Percentiles rank a stretch among this genome's conserved stretches.
phyloP scores from a whole-genome alignment of 495 filamentous ascomycete genomes.

The Tuber microsphaerosporum region DNA sequence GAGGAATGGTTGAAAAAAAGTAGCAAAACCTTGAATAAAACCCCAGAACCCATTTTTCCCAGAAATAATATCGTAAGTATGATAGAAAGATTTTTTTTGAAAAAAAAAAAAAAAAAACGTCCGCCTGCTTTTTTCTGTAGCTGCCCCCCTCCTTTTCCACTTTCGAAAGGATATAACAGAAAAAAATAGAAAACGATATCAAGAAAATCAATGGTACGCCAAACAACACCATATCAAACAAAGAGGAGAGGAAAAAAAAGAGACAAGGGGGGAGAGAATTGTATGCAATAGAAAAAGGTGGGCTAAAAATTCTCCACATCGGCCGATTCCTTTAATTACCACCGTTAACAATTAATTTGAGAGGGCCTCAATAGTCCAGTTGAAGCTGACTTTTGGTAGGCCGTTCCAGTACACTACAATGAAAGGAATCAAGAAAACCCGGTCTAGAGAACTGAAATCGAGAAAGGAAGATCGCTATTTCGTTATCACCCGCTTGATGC shows the following conservation, averaged over 20 bases:
- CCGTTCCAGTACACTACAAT: not conserved
- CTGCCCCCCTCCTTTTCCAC: not conserved
- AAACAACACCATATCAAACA: slow-evolving; percentile 1
- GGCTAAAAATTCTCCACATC: not conserved
- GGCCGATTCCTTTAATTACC: not conserved
- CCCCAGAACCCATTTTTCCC: slow-evolving; percentile 1
- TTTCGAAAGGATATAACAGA: not conserved
- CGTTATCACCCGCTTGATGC: slow-evolving; percentile 26
- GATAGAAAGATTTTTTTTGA: not conserved
- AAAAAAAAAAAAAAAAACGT: not conserved
- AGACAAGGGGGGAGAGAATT: not conserved
- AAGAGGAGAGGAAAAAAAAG: not conserved
- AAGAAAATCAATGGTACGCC: slow-evolving; percentile 1
- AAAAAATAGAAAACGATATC: not conserved
- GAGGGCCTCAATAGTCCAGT: not conserved
- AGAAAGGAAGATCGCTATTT: not conserved
- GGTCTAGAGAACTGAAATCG: not conserved
- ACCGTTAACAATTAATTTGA: not conserved
- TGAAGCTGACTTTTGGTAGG: not conserved
- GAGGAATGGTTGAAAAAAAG: not conserved
- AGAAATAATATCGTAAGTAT: slow-evolving; percentile 1
- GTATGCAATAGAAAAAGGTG: not conserved
- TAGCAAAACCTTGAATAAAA: slow-evolving; percentile 4
- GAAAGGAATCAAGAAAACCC: not conserved
- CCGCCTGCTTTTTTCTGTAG: not conserved